Base-by-base conservation (phyloP, 148 eudicot genomes). In the Rhododendron vialii region DNA sequence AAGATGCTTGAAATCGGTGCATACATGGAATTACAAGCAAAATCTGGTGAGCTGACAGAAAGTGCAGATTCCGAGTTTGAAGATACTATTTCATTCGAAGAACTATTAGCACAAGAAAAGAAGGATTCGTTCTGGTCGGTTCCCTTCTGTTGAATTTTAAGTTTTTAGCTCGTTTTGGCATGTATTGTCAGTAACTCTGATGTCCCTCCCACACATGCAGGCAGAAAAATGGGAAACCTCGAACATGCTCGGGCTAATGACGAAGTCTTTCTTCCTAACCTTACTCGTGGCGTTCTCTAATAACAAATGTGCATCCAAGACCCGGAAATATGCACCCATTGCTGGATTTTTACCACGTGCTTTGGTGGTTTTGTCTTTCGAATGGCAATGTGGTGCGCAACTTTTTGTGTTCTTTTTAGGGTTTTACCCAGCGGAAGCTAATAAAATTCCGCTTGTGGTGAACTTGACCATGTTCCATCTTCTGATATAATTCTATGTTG, bases 91-190 rank as follows among this genome's bases (percentile, higher is more conserved):
- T 94, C 96, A 43, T 94, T 94, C 35, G 96, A 94, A 87, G 96
- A 94, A 74, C 84, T 94, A 13, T 75, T 94, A 75, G 96, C 92
- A 43, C 93, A 84, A 55, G 96, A 94, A 85, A 94, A 94, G 92
- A 93, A 94, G 80, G 96, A 94, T 86, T 79, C 92, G 1, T 94
- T 94, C 89, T 94, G 96, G 96, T 94, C 86, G 0, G 88, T 63
- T 15, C 80, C 78, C 51, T 26, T 55, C 30, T 33, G 33, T 76
- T 47, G n/a, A 69, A 48, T 76, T 45, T 41, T 43, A 20, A 65
- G 33, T 67, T n/a, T 38, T 2, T 10, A 3, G 20, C 13, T 82
- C 36, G 36, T 15, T 43, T 73, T 30, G 61, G 65, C 38, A 15
- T n/a, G 79, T 3, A 4, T n/a, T 43, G 28, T 81, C 45, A 48